Evolutionary conservation across 179 eudicot genomes (phyloP).

Genomic region (Patellifolia procumbens): DNA sequence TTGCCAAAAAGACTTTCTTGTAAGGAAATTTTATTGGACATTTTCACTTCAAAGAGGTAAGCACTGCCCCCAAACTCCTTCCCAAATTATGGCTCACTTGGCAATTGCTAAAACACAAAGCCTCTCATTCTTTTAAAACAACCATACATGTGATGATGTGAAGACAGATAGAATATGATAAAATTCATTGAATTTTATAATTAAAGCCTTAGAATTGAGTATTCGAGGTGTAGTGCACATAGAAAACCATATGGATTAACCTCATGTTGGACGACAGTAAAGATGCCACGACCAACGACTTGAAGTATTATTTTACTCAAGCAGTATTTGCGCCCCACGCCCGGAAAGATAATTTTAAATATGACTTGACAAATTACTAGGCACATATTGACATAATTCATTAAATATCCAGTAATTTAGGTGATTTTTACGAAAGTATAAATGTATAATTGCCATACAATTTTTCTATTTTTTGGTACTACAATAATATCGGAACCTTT

Average conservation of each 20-base stretch:
- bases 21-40: no score
- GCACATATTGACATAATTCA: not conserved
- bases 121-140: no score
- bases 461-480: no score
- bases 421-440: not conserved
- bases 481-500: not conserved
- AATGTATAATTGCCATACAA: not conserved
- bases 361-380: not conserved
- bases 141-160: no score
- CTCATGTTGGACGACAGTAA: not conserved
- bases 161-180: no score
- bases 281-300: constrained; percentile 7
- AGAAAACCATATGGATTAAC: constrained; percentile 21
- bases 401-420: not conserved
- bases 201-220: not conserved
- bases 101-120: no score
- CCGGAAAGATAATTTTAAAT: not conserved
- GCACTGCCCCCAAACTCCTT: no score
- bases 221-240: not conserved
- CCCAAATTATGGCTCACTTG: no score
- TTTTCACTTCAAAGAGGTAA: no score
- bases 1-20: no score
- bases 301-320: not conserved
- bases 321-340: no score
- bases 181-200: not conserved